phyloP scores from a whole-genome alignment of 179 eudicot species.

The Pouteria campechiana region DNA sequence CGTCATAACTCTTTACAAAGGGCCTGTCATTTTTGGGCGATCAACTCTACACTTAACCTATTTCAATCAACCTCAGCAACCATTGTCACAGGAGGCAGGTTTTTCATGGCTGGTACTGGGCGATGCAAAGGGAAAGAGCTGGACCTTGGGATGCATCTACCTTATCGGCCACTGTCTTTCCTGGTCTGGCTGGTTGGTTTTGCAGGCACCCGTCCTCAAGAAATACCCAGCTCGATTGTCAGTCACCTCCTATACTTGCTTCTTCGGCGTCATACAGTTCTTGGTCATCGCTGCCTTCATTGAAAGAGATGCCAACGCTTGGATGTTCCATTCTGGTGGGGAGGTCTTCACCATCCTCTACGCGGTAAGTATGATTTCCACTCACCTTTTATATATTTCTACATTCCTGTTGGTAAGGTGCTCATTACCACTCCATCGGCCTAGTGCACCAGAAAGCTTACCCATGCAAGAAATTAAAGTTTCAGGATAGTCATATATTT shows the following conservation, averaged over 20 bases:
- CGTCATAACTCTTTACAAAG: constrained; percentile 79
- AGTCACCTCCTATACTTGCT: constrained; percentile 81
- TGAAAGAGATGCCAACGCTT: constrained; percentile 71
- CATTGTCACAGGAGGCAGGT: constrained; percentile 24
- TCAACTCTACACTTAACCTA: too few relatives aligned
- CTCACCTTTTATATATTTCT: too few relatives aligned
- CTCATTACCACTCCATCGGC: too few relatives aligned
- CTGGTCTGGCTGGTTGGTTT: constrained; percentile 91
- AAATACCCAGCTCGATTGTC: constrained; percentile 86
- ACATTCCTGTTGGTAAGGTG: too few relatives aligned
- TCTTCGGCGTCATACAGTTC: constrained; percentile 83
- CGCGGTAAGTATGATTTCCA: constrained; percentile 74
- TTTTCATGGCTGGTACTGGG: constrained; percentile 41
- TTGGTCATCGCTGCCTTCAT: constrained; percentile 56
- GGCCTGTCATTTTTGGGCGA: constrained; percentile 80
- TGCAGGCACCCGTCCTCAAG: constrained; percentile 76
- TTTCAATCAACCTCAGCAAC: too few relatives aligned
- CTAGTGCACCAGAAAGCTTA: too few relatives aligned
- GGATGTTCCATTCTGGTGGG: constrained; percentile 72
- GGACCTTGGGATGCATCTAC: constrained; percentile 85
- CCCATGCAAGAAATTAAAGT: too few relatives aligned
- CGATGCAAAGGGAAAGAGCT: constrained; percentile 64
- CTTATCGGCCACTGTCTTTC: constrained; percentile 84
- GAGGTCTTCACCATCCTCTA: constrained; percentile 84
- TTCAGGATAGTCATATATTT: too few relatives aligned